These are phyloP conservation scores for Dictyostelium intermedium DNA, from an alignment of 78 protist species.

Conservation along the genomic window DNA sequence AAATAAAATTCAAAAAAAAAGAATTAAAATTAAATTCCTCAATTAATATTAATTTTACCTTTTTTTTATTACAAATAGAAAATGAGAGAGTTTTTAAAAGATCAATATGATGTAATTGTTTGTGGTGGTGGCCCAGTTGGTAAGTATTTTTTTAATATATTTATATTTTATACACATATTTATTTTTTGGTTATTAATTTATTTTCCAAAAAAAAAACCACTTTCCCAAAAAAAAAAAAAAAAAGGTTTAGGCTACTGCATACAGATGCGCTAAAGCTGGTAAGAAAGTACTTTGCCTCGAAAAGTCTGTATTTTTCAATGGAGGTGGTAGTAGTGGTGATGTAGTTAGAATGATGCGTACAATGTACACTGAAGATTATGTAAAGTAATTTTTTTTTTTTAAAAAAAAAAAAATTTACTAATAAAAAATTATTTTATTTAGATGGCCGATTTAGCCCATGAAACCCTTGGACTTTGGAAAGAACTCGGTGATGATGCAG, in stretches of 20 bases:
- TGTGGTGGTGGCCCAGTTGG: slow-evolving; percentile 21
- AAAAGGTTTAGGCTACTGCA: neutral
- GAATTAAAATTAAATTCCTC: too few relatives aligned
- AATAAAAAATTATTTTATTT: neutral
- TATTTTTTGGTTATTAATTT: neutral
- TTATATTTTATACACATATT: too few relatives aligned
- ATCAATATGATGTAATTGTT: neutral
- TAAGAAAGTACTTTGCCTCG: neutral
- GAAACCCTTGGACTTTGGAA: slow-evolving; percentile 1
- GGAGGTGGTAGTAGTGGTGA: slow-evolving; percentile 13
- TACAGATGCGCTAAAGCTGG: neutral
- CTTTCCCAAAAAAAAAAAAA: neutral
- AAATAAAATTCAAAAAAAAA: too few relatives aligned
- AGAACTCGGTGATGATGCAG: neutral
- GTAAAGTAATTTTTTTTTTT: neutral
- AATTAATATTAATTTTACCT: too few relatives aligned
- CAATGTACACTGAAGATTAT: slow-evolving; percentile 23
- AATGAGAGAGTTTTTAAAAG: neutral
- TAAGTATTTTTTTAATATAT: neutral
- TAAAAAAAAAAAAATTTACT: neutral
- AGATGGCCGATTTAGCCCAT: neutral
- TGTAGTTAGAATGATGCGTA: slow-evolving; percentile 1
- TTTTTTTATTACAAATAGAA: neutral
- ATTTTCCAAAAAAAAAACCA: neutral
- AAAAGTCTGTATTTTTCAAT: neutral